Base-by-base conservation (phyloP, 805 yeast genomes). In the Candida maris region DNA sequence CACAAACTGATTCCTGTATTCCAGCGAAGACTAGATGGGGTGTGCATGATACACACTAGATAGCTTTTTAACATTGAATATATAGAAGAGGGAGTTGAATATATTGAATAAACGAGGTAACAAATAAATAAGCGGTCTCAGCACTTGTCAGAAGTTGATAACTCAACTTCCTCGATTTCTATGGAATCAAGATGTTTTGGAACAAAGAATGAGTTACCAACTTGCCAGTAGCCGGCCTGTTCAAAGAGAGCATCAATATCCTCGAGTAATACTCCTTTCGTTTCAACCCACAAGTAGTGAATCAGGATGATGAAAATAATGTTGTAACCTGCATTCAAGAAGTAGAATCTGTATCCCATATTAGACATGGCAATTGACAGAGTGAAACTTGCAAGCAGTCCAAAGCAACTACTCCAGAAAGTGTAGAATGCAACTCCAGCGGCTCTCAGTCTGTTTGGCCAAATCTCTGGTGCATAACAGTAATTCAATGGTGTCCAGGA, bases 401-500 rank as follows among this genome's bases (percentile, higher is more conserved):
- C 57, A 37, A 38, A 38, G 9, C 35, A 43, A 28, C 34, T 28
- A 20, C 42, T 35, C 22, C 41, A 31, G 16, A 45, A 19, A 17
- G 21, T 23, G 28, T 33, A 41, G 30, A 46, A 16, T 3, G 48
- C 37, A 23, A 41, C 37, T 8, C 59, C 59, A n/a, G 38, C 46
- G 12, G 49, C 46, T 32, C 57, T 41, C 6, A 36, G n/a, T 28
- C 37, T 38, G 19, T 47, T 59, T 32, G 69, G 60, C 33, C 57
- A 42, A 23, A 58, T 57, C 52, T 70, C 78, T 27, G 77, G 68
- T 34, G 65, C 47, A 49, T 72, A 73, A 30, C 69, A 48, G 49
- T 54, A 64, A 34, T 75, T 73, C 37, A 71, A 59, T 34, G 75
- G 75, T 39, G 69, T 68, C 35, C 58, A 49, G 25, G 71, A 71